Base-by-base conservation (phyloP, 73 alveolate genomes). In the Paramecium biaurelia region DNA sequence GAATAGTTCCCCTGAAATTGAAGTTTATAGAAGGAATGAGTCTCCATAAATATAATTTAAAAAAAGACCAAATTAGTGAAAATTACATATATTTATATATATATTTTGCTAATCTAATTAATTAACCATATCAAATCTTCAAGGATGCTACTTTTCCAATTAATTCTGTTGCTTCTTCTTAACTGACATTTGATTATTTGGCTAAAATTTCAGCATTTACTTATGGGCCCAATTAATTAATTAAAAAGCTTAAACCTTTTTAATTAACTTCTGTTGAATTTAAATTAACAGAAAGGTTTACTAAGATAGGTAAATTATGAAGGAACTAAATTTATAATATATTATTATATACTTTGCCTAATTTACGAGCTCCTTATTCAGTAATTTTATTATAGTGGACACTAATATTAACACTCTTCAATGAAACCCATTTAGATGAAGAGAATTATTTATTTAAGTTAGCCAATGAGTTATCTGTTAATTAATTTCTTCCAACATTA, bases 1-100 rank as follows among this genome's bases (percentile, higher is more conserved):
- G 26, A 45, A 79, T 38, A 79, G 74, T 23, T 79, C 45, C 20
- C 90, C 90, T 18, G 90, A 79, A 21, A 79, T 79, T 42, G 90
- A 79, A 20, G 74, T 79, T 43, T 79, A 24, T 23, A 79, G 56
- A 45, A 41, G 90, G 23, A 26, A 38, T 21, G 90, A 79, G 18
- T 79, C 90, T 32, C 90, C 90, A 35, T 12, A 63, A 30, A 24
- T 63, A 10, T 23, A 12, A 26, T 63, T 63, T 14, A 63, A 63
- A 14, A 63, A 63, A 63, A 63, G 84, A 32, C 47, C 84, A 63
- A 63, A 63, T n/a, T 63, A 63, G 45, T 63, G 84, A 63, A 26
- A 63, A 63, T 63, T 12, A 30, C n/a, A 63, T 63, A 63, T 58
- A 58, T 58, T 11, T 32, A 11, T 26, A 63, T 63, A 63, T 58